Evolutionary conservation across 2,329 filamentous ascomycete species (phyloP).

Genomic region (Acrocalymma vagum): DNA sequence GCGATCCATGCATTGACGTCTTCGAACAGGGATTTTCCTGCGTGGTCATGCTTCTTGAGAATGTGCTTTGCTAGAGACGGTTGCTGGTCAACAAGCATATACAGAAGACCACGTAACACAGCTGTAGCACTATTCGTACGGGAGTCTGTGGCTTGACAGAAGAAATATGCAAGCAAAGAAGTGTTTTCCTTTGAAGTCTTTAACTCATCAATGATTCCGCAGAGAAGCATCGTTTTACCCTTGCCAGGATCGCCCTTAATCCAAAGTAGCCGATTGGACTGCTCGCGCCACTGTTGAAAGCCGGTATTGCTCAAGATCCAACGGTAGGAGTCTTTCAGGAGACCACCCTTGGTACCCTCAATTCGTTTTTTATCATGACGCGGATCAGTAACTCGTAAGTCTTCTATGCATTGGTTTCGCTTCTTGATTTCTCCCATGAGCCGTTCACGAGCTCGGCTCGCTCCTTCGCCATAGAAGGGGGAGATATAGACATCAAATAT

Average conservation of each 20-base stretch:
- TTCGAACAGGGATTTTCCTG: constrained; percentile 23
- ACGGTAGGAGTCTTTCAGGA: constrained; percentile 11
- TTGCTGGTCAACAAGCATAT: constrained; percentile 46
- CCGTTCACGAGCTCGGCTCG: constrained; percentile 14
- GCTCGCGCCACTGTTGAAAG: constrained; percentile 29
- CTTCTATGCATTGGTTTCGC: constrained; percentile 2
- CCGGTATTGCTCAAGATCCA: constrained; percentile 16
- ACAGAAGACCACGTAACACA: constrained; percentile 56
- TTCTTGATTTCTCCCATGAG: constrained; percentile 19
- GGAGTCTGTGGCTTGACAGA: constrained; percentile 53
- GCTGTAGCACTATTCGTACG: constrained; percentile 47
- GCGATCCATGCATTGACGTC: constrained; percentile 38
- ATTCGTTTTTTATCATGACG: neutral
- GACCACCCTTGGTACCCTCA: constrained; percentile 13
- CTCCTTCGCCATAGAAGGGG: constrained; percentile 26
- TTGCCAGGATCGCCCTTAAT: constrained; percentile 33
- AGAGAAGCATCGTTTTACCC: constrained; percentile 52
- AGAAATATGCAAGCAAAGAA: constrained; percentile 49
- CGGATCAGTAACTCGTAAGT: constrained; percentile 1
- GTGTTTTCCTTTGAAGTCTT: constrained; percentile 21
- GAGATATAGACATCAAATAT: constrained; percentile 28
- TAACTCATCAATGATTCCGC: constrained; percentile 36
- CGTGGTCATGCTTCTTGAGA: constrained; percentile 37
- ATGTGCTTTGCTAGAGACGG: too few species aligned
- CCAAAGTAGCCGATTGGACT: constrained; percentile 39